Base-by-base conservation (phyloP, 768 basidiomycete genomes). In the Termitomyces sp. region DNA sequence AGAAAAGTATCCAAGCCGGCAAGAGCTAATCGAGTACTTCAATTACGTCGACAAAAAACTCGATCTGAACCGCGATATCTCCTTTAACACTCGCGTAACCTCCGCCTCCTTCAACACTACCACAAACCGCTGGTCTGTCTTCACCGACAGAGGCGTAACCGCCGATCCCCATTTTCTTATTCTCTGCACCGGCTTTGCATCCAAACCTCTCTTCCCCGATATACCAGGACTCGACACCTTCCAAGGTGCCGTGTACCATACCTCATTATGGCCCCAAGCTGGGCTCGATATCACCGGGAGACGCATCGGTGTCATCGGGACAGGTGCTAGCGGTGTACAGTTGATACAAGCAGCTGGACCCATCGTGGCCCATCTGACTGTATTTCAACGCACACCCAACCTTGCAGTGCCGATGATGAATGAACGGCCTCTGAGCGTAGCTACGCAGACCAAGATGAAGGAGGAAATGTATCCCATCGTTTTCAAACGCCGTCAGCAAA, bases 361-460 rank as follows among this genome's bases (percentile, higher is more conserved):
- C 4, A 26, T 64, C 18, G 65, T 63, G 1, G 34, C 56, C 1
- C 63, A 68, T 45, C 61, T 70, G 32, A 67, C 67, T 8, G 67
- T 69, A 20, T 71, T 69, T 62, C 69, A 71, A 51, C 68, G 69
- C 7, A 69, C 68, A 6, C 66, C 67, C 0, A 67, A 68, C 24
- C 53, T 66, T n/a, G 64, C 68, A 2, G 27, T 69, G 26, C 62
- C 67, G 1, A 65, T 70, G 67, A 61, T 68, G 68, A 42, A 42
- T 5, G 64, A 69, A 49, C 42, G 51, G 14, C 58, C 62, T 50
- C n/a, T 67, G 9, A 57, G 57, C 30, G 48, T 7, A 13, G 58
- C 51, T 24, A 48, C 44, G 27, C 63, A 66, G 33, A 57, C 61
- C 7, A 53, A 50, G 51, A 62, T 62, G 59, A 65, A 63, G 46